phyloP scores from a whole-genome alignment of 2,329 filamentous ascomycete species.

The Colletotrichum sp. region DNA sequence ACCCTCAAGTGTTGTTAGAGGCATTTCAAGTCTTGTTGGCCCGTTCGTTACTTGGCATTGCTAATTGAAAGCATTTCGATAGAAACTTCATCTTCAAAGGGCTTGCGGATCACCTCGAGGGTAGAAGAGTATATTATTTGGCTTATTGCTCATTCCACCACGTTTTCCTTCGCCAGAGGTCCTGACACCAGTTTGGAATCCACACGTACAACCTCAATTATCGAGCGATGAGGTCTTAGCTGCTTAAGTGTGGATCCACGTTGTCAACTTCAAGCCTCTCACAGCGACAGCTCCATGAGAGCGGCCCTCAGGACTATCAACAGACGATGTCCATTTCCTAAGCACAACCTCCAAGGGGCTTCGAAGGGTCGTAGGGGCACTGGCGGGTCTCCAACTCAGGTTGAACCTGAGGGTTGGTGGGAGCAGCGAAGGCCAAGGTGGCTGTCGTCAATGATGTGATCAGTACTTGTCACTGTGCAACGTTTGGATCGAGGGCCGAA shows the following conservation, averaged over 20 bases:
- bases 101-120: not conserved
- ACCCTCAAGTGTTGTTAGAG: too few relatives aligned
- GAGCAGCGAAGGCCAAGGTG: not conserved
- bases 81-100: not conserved
- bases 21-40: not conserved
- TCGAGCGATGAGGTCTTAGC: not conserved
- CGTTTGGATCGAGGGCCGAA: not conserved
- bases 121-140: not conserved
- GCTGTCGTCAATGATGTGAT: not conserved
- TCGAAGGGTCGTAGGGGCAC: not conserved
- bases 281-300: not conserved
- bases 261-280: not conserved
- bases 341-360: not conserved
- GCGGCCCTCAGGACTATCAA: not conserved
- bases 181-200: not conserved
- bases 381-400: not conserved
- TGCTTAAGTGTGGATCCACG: not conserved
- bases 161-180: not conserved
- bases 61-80: not conserved
- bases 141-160: not conserved
- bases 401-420: not conserved
- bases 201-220: not conserved
- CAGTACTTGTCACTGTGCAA: too few relatives aligned
- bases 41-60: not conserved
- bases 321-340: not conserved